Base-by-base conservation (phyloP, 768 basidiomycete species). In the Xerocomellus chrysenteron region DNA sequence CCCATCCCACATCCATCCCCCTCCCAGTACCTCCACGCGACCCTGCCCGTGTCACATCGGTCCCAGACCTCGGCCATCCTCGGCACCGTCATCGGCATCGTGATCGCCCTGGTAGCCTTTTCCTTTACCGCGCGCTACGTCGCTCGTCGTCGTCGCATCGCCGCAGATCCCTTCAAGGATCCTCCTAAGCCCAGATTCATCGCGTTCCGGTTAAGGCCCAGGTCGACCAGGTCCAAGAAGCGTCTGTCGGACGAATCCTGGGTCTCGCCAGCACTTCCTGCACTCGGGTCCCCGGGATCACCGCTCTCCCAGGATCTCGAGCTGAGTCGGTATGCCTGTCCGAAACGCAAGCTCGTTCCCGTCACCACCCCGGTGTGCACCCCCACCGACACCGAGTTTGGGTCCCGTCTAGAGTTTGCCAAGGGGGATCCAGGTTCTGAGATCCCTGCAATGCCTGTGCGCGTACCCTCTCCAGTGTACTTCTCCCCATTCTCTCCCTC, bases 181-280 rank as follows among this genome's bases (percentile, higher is more conserved):
- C 54, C 58, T n/a, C 33, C 51, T 30, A 48, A 44, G 47, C 33
- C 51, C 10, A 41, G 39, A 33, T 55, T 65, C 32, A 11, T 33
- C 17, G 30, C 48, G 7, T 48, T 63, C 33, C 35, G 50, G 19
- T 47, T 55, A 40, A 39, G 42, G 9, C 24, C 21, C 5, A 53
- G 37, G n/a, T 30, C 57, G 3, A 10, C 19, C 41, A 4, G 41
- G 13, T 42, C 55, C 59, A 49, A 55, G 65, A 63, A 47, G 24
- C 64, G 66, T n/a, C 64, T 68, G 21, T 67, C 66, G 1, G 59
- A 67, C 26, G 66, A 67, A 16, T 67, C 66, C 5, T 67, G 66
- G 66, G 66, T 67, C 50, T 62, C 66, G 0, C 66, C 63, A 0
- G 4, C 17, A 4, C 55, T 67, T 19, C 57, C 65, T 6, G 9